Base-by-base conservation (phyloP, 2,329 filamentous ascomycete genomes). In the Nothophaeocryptopus gaeumannii region DNA sequence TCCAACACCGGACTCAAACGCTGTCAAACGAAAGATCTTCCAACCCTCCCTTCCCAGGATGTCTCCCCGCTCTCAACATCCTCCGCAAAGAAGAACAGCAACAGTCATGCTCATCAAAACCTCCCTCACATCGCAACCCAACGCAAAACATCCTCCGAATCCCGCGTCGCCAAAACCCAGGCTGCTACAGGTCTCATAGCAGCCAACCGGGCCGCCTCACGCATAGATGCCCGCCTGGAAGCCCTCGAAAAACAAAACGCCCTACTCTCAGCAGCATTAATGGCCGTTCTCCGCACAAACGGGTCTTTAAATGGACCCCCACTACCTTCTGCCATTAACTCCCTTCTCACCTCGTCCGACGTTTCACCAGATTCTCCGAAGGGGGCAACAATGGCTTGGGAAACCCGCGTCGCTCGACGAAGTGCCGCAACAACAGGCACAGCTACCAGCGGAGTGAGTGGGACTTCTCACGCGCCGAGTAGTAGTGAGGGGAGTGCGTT, bases 171-270 rank as follows among this genome's bases (percentile, higher is more conserved):
- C 41, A n/a, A n/a, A n/a, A n/a, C n/a, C n/a, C n/a, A n/a, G n/a
- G n/a, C n/a, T n/a, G n/a, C n/a, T n/a, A n/a, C n/a, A n/a, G n/a
- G n/a, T n/a, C n/a, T n/a, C n/a, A n/a, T n/a, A n/a, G 42, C 45
- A 15, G 43, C 58, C 3, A 51, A 45, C 29, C 50, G 53, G 32
- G 45, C 50, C 32, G 40, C 52, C 2, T 47, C 54, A 5, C 54
- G 54, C 7, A 51, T 70, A 12, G 63, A 67, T 31, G 63, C 67
- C 26, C 63, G 69, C 2, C 50, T 72, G 32, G 68, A 70, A 38
- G 67, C 65, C 11, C 51, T 72, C 16, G 69, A 72, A 51, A 66
- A 70, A 33, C 66, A 71, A 45, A 73, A 72, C 47, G 60, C 60
- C 12, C 45, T 73, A 7, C 60, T 73, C 8, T 66, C 67, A 20